phyloP scores from a whole-genome alignment of 495 filamentous ascomycete species.

The Sabuloglossum arenarium region DNA sequence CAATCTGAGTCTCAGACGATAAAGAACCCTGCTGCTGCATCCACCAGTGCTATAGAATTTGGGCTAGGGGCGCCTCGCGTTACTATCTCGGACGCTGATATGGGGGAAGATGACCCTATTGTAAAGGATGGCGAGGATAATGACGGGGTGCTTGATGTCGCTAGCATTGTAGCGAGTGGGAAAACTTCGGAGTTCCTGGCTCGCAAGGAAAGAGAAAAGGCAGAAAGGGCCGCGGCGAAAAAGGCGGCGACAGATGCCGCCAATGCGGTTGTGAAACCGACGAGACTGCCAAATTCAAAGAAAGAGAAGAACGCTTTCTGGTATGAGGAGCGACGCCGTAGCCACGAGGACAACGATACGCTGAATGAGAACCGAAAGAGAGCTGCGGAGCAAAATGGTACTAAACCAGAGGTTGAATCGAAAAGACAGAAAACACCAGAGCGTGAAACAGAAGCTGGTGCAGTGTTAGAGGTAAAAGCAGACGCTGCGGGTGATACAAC shows the following conservation, averaged over 20 bases:
- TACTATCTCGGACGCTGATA: slow-evolving; percentile 17
- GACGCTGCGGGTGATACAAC: slow-evolving; percentile 5
- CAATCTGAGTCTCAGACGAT: slow-evolving; percentile 25
- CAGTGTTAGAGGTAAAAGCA: slow-evolving; percentile 5
- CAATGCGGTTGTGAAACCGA: slow-evolving; percentile 24
- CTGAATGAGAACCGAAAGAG: slow-evolving; percentile 23
- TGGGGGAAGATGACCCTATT: slow-evolving; percentile 19
- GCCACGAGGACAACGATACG: slow-evolving; percentile 32
- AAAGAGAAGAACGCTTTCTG: slow-evolving; percentile 55
- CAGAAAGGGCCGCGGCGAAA: slow-evolving; percentile 42
- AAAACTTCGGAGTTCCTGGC: slow-evolving; percentile 84
- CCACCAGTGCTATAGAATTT: slow-evolving; percentile 26
- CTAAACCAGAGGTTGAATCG: slow-evolving; percentile 17
- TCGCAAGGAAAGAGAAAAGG: slow-evolving; percentile 79
- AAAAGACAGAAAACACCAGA: slow-evolving; percentile 21
- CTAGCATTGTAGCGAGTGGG: slow-evolving; percentile 76
- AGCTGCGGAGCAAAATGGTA: slow-evolving; percentile 16
- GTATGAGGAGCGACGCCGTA: slow-evolving; percentile 52
- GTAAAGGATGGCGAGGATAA: slow-evolving; percentile 29
- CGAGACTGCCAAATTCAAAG: slow-evolving; percentile 63
- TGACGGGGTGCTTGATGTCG: slow-evolving; percentile 84
- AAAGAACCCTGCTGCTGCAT: slow-evolving; percentile 37
- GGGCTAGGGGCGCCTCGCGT: slow-evolving; percentile 15
- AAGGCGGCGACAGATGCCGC: slow-evolving; percentile 26
- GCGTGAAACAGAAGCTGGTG: slow-evolving; percentile 9